Evolutionary conservation across 768 basidiomycete species (phyloP).

Genomic region (Termitomyces sp.): DNA sequence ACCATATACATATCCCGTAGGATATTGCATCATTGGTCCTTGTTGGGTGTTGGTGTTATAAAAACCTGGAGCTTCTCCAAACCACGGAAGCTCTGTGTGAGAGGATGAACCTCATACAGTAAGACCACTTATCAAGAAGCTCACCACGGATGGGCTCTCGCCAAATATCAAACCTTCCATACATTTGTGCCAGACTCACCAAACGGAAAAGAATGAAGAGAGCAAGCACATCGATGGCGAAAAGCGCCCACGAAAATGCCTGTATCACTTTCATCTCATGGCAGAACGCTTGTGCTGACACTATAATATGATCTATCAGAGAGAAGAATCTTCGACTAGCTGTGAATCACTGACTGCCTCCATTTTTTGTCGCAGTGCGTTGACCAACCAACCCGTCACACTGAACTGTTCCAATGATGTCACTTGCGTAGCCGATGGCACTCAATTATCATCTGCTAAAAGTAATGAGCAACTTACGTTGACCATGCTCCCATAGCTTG

Average conservation of each 20-base stretch:
- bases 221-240: conserved; percentile 40
- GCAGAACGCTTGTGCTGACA: conserved; percentile 51
- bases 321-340: not conserved
- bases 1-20: conserved; percentile 21
- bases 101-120: not conserved
- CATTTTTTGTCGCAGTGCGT: conserved; percentile 42
- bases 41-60: conserved; percentile 39
- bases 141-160: conserved; percentile 48
- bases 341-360: conserved; percentile 38
- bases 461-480: conserved; percentile 36
- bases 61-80: conserved; percentile 64
- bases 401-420: conserved; percentile 61
- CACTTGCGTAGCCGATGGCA: conserved; percentile 31
- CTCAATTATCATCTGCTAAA: not conserved
- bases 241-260: conserved; percentile 74
- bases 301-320: conserved; percentile 28
- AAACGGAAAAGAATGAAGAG: conserved; percentile 53
- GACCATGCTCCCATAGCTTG: conserved; percentile 75
- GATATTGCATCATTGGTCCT: conserved; percentile 20
- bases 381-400: conserved; percentile 46
- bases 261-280: conserved; percentile 78
- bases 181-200: conserved; percentile 45
- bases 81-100: conserved; percentile 66
- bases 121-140: not conserved
- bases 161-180: conserved; percentile 53